Evolutionary conservation across 78 protist species (phyloP), one percentile per base, ranked within the genome.

Genomic region (Abeoforma whisleri): DNA sequence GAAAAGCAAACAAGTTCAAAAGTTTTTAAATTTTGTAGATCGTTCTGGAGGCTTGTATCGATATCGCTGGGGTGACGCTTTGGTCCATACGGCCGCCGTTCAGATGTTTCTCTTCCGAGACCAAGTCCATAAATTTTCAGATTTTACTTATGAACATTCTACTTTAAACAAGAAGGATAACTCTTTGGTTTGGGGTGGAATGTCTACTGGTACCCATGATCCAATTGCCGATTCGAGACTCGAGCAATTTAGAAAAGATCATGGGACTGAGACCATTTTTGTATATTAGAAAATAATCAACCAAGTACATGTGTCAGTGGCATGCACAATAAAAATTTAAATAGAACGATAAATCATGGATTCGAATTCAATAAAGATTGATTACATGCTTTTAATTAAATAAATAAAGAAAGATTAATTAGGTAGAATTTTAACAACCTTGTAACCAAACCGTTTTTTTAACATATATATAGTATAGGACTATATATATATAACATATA

Each of bases 1-100:
- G 72, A 35, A 32, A 33, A 40, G 76, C 16, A n/a, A 69, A n/a
- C 62, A 34, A 0, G 57, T 82, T 12, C 72, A 40, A 0, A 39
- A 82, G 37, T 82, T 48, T 37, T 36, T 82, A 32, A 82, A 82
- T 22, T 82, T 40, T 73, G 23, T 40, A 12, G 76, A 82, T 16
- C 2, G 85, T 28, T 19, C 23, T 8, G 85, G 85, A 25, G 85
- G 85, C 35, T 19, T 32, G 37, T 82, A 82, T 75, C 30, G 28
- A 30, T 33, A 37, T 33, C 85, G 85, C 36, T 82, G 85, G 85
- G 85, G 85, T n/a, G 85, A 82, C 12, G 85, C 85, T 25, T 69
- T 82, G 5, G 74, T 48, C n/a, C 85, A 82, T 73, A 82, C 85
- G 22, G 23, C 23, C 28, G 76, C 76, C 30, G 76, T 48, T 25